A percentile compares a stretch with the other conserved stretches of the same genome.
phyloP scores from a whole-genome alignment of 495 filamentous ascomycete species.

The Xylaria sp. region DNA sequence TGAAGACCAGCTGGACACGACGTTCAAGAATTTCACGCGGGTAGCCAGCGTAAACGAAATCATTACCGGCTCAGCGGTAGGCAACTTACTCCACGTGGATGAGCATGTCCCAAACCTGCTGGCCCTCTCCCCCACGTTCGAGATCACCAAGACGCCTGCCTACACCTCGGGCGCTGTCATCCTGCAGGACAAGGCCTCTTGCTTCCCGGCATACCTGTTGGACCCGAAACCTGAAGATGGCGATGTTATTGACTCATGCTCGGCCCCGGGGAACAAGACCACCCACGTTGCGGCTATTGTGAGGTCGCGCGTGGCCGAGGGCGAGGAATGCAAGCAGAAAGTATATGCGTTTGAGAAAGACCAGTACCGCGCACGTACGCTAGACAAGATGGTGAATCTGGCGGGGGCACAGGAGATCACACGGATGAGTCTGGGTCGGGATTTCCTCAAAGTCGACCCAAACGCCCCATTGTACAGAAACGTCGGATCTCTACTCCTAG shows the following conservation, averaged over 20 bases:
- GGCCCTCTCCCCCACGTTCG: constrained; percentile 71
- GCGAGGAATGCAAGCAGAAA: constrained; percentile 36
- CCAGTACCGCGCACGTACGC: constrained; percentile 66
- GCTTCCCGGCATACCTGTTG: constrained; percentile 89
- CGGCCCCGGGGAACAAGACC: constrained; percentile 96
- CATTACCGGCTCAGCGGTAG: constrained; percentile 33
- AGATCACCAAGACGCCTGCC: constrained; percentile 71
- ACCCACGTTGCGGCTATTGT: constrained; percentile 87
- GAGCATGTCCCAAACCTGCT: constrained; percentile 81
- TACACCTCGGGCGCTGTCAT: constrained; percentile 82
- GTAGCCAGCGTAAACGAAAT: constrained; percentile 56
- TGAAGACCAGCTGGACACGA: constrained; percentile 70
- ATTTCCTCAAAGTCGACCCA: constrained; percentile 81
- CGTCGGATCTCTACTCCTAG: constrained; percentile 79
- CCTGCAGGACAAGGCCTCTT: constrained; percentile 95
- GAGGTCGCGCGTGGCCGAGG: constrained; percentile 40
- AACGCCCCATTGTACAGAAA: constrained; percentile 53
- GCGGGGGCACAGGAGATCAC: constrained; percentile 74
- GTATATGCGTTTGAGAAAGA: constrained; percentile 79
- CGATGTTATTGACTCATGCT: constrained; percentile 86
- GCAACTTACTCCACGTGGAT: constrained; percentile 64
- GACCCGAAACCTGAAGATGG: constrained; percentile 66
- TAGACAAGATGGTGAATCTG: constrained; percentile 80
- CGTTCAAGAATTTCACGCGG: constrained; percentile 65
- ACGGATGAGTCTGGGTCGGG: constrained; percentile 69